phyloP scores from a whole-genome alignment of 345 rosid genomes.

The Populus pruinosa region DNA sequence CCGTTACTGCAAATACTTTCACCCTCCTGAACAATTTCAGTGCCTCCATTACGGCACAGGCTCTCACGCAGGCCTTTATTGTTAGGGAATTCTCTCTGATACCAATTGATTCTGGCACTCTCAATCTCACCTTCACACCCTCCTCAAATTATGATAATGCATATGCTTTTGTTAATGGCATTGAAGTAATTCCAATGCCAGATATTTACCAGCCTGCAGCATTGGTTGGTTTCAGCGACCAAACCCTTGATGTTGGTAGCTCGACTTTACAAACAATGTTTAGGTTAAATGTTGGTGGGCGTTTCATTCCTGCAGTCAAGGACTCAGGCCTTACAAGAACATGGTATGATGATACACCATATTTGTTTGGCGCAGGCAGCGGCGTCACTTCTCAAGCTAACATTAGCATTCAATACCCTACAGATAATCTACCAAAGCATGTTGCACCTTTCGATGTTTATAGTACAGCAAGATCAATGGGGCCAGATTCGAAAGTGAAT shows the following conservation, averaged over 20 bases:
- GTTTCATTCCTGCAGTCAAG: conserved; percentile 16
- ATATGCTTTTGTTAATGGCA: conserved; percentile 24
- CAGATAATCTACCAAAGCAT: not conserved
- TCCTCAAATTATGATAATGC: conserved; percentile 5
- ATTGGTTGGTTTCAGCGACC: conserved; percentile 18
- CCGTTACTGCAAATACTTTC: conserved; percentile 16
- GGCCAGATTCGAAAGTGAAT: conserved; percentile 10
- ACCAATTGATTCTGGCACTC: conserved; percentile 3
- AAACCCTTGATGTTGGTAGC: conserved; percentile 7
- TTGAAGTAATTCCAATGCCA: conserved; percentile 30
- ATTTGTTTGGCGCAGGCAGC: conserved; percentile 19
- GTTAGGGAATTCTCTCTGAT: conserved; percentile 20
- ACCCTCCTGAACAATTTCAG: conserved; percentile 30
- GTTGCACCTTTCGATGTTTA: conserved; percentile 24
- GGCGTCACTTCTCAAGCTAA: conserved; percentile 15
- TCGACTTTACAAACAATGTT: conserved; percentile 21
- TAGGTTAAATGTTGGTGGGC: conserved; percentile 29
- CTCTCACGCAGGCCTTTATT: conserved; percentile 26
- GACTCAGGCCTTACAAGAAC: conserved; percentile 27
- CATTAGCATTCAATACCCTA: conserved; percentile 15
- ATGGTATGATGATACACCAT: conserved; percentile 31
- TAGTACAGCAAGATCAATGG: conserved; percentile 19
- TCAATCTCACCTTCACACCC: conserved; percentile 23
- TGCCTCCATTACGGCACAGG: conserved; percentile 20
- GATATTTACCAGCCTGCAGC: conserved; percentile 11